Percentiles rank a stretch among this genome's conserved stretches.
These are phyloP conservation scores for Nicotiana attenuata DNA, from an alignment of 257 asterid species.

Conservation along the genomic window DNA sequence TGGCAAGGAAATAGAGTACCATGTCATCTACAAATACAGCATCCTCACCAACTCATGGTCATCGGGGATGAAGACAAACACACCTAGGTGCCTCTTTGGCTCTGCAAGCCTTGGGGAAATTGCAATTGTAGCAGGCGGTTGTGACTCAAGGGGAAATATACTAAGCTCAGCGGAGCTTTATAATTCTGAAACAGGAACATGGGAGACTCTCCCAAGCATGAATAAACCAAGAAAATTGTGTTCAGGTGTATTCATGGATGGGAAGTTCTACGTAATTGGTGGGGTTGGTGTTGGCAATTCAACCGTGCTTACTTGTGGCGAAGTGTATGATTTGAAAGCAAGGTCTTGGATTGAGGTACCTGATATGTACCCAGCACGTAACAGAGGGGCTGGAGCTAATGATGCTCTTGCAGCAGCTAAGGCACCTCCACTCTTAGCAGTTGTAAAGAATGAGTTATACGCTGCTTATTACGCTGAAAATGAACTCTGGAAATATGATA, in stretches of 20 bases:
- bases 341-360: conserved; percentile 59
- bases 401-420: conserved; percentile 48
- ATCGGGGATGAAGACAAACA: conserved; percentile 18
- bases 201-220: conserved; percentile 73
- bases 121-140: conserved; percentile 83
- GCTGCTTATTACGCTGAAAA: conserved; percentile 69
- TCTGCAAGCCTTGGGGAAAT: conserved; percentile 77
- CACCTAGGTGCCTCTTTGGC: conserved; percentile 50
- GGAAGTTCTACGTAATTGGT: conserved; percentile 67
- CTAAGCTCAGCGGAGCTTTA: conserved; percentile 68
- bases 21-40: conserved; percentile 27
- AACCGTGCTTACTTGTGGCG: conserved; percentile 58
- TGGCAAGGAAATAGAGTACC: conserved; percentile 27
- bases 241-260: conserved; percentile 78
- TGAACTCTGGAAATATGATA: conserved; percentile 58
- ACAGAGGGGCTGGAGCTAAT: conserved; percentile 20
- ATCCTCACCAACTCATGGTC: conserved; percentile 33
- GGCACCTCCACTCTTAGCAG: conserved; percentile 87
- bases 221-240: conserved; percentile 67
- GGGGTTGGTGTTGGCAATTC: conserved; percentile 54
- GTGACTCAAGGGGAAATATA: conserved; percentile 44
- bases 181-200: conserved; percentile 47
- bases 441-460: conserved; percentile 66
- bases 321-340: conserved; percentile 52
- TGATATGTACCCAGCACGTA: conserved; percentile 58